phyloP scores from a whole-genome alignment of 2,329 filamentous ascomycete genomes.

The Xylaria sp. region DNA sequence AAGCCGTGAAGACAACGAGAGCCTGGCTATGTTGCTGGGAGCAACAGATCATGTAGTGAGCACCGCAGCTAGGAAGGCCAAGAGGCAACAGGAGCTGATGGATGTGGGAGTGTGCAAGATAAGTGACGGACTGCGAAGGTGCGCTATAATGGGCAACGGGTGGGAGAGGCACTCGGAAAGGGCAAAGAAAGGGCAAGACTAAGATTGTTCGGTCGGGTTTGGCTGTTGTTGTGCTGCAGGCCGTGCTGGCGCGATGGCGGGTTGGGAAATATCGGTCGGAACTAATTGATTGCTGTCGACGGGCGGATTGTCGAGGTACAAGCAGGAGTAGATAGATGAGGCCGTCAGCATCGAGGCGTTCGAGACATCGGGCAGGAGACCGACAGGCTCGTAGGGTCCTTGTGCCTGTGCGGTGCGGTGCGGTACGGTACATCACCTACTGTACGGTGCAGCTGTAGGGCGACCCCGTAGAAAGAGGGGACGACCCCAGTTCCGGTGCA shows the following conservation, averaged over 20 bases:
- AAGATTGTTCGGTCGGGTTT: constrained; percentile 7
- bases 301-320: constrained; percentile 18
- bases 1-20: constrained; percentile 18
- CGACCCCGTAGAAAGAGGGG: constrained; percentile 24
- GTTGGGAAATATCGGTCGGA: constrained; percentile 9
- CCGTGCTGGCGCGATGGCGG: constrained; percentile 6
- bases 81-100: constrained; percentile 9
- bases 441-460: not conserved
- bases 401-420: too few relatives aligned
- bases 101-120: constrained; percentile 16
- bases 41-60: constrained; percentile 11
- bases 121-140: constrained; percentile 22
- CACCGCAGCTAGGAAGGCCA: constrained; percentile 5
- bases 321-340: constrained; percentile 18
- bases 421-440: too few relatives aligned
- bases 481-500: constrained; percentile 13
- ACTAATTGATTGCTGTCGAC: constrained; percentile 19
- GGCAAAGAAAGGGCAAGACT: constrained; percentile 15
- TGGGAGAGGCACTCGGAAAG: constrained; percentile 19
- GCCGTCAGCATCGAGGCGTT: constrained; percentile 20
- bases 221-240: constrained; percentile 5
- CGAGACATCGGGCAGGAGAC: constrained; percentile 26
- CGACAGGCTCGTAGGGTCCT: constrained; percentile 18
- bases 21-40: not conserved
- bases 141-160: constrained; percentile 24